Base-by-base conservation (phyloP, 1,284 basidiomycete species). In the Sphaerobolus stellatus region DNA sequence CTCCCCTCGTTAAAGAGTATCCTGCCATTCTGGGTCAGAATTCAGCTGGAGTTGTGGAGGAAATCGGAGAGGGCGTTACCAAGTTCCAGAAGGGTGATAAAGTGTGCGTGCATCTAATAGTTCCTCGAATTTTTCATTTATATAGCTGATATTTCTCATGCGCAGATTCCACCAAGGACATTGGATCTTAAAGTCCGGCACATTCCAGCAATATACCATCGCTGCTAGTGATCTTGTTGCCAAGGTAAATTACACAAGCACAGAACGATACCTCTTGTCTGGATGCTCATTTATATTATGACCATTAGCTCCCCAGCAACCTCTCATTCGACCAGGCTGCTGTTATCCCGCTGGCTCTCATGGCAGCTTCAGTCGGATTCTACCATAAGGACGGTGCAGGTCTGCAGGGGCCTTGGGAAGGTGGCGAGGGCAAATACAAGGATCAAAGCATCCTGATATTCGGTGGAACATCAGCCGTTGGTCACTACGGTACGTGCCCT, bases 1-100 rank as follows among this genome's bases (percentile, higher is more conserved):
- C 5, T 6, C 18, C 11, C 29, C 41, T 71, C 28, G 64, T 64
- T 1, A n/a, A n/a, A n/a, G 53, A 65, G 4, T 78, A 70, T 54
- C 77, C 81, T 9, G 70, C 73, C 7, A 67, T 80, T 7, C 66
- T 82, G 13, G 86, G 86, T 4, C 74, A 69, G 20, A 86, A 88
- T 61, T 77, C 76, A 47, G 76, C 79, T 31, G 86, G 86, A 11
- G 69, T 75, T 4, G 76, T 87, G 22, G 76, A 75, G 22, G 71
- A 74, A 48, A 64, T 86, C 30, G 83, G 83, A 5, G 70, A 72
- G 45, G 78, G 73, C 1, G 81, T 85, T 16, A 68, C 70, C 2
- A 67, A 70, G 34, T 73, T 83, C 62, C 66, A 70, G 45, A 74
- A 77, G 34, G 84, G 84, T 2, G 83, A 87, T 62, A 72, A 76